phyloP scores from a whole-genome alignment of 1,284 basidiomycete genomes.

The Porodaedalea pini region DNA sequence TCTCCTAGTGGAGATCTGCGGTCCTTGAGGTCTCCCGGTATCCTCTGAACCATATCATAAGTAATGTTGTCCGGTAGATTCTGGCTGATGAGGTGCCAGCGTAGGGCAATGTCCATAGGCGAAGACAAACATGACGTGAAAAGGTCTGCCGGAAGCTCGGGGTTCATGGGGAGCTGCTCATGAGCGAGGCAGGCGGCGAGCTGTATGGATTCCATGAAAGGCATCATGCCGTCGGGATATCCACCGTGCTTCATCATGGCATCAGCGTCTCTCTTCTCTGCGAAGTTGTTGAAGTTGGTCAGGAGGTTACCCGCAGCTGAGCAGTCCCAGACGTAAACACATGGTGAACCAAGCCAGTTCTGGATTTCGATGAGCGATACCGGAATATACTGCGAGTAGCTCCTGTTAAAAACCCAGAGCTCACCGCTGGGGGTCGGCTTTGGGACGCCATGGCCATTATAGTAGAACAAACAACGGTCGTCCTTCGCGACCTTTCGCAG shows the following conservation, averaged over 20 bases:
- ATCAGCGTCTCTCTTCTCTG: conserved; percentile 83
- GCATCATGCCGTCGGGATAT: conserved; percentile 58
- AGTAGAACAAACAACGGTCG: conserved; percentile 94
- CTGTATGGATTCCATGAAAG: conserved; percentile 90
- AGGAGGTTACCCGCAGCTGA: conserved; percentile 94
- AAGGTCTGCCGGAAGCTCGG: conserved; percentile 94
- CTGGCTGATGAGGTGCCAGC: conserved; percentile 92
- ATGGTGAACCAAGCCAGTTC: conserved; percentile 89
- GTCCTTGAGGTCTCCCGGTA: conserved; percentile 96
- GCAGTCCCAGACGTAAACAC: conserved; percentile 99
- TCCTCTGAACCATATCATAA: conserved; percentile 90
- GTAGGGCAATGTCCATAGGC: conserved; percentile 95
- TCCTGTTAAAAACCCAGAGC: conserved; percentile 98
- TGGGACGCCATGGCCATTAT: conserved; percentile 98
- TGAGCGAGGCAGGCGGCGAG: conserved; percentile 92
- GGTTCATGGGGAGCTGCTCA: conserved; percentile 92
- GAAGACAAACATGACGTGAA: conserved; percentile 98
- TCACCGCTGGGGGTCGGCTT: conserved; percentile 96
- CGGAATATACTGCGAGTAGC: conserved; percentile 98
- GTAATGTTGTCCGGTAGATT: conserved; percentile 76
- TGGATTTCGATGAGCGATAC: conserved; percentile 93
- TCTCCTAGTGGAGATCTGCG: conserved; percentile 94
- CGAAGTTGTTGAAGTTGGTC: conserved; percentile 87
- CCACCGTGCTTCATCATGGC: conserved; percentile 56
- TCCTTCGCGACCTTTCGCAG: conserved; percentile 89